phyloP scores from a whole-genome alignment of 192 early-diverging fungal genomes.

The Gryganskiella cystojenkinii region DNA sequence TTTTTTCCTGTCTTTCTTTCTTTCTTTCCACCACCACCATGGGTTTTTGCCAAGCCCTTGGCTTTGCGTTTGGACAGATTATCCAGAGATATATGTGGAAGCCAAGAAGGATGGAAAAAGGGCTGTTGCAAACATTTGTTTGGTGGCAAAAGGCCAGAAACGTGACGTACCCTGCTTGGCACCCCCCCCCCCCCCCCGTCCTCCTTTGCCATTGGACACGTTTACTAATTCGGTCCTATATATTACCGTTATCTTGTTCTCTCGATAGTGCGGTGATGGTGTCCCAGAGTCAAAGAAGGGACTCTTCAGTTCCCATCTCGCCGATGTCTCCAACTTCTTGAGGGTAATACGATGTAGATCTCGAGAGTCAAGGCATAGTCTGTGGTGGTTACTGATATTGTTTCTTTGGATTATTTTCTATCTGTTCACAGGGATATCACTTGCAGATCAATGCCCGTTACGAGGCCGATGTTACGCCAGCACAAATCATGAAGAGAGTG shows the following conservation, averaged over 20 bases:
- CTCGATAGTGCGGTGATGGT: constrained; percentile 85
- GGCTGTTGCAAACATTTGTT: background rate
- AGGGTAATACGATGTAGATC: constrained; percentile 61
- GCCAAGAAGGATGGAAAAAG: background rate
- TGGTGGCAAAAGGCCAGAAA: background rate
- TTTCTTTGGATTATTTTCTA: background rate
- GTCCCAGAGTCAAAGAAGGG: constrained; percentile 94
- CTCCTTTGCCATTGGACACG: background rate
- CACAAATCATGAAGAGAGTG: constrained; percentile 87
- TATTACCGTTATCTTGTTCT: background rate
- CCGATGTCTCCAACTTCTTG: constrained; percentile 84
- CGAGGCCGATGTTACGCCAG: constrained; percentile 84
- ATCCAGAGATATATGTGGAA: too few relatives aligned
- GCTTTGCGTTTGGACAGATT: too few relatives aligned
- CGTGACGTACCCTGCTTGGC: background rate
- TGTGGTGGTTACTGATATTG: constrained; percentile 4
- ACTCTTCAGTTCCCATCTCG: constrained; percentile 83
- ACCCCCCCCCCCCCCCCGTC: background rate
- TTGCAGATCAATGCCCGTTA: constrained; percentile 89
- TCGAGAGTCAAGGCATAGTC: too few relatives aligned
- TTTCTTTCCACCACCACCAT: too few relatives aligned
- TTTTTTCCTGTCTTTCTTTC: constrained; percentile 9
- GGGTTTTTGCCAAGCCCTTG: too few relatives aligned
- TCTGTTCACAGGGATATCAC: constrained; percentile 73
- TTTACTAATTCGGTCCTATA: background rate